Evolutionary conservation across 1,284 basidiomycete species (phyloP).

Genomic region (Sporisorium iseilematis-ciliati): DNA sequence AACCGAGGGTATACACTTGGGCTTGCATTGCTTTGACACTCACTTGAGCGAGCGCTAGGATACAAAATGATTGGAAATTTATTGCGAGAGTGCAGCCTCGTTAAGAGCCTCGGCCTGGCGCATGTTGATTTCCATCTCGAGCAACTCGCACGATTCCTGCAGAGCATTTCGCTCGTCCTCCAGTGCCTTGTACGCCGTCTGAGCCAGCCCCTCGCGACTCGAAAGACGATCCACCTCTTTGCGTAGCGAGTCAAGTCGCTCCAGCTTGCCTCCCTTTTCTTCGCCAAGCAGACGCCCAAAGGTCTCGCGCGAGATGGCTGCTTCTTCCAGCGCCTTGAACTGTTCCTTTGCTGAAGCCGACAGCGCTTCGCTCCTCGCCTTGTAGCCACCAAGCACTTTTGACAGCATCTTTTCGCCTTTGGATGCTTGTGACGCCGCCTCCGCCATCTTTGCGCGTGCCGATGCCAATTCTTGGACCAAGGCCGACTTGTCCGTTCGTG

Average conservation of each 20-base stretch:
- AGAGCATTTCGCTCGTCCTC: constrained; percentile 47
- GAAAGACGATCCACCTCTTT: constrained; percentile 59
- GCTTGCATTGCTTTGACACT: not conserved
- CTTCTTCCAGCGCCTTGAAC: constrained; percentile 46
- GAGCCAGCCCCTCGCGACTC: constrained; percentile 54
- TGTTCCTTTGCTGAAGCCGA: constrained; percentile 71
- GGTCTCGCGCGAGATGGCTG: constrained; percentile 44
- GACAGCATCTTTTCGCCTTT: constrained; percentile 93
- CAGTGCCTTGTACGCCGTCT: constrained; percentile 51
- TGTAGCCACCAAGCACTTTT: constrained; percentile 90
- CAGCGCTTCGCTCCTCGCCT: constrained; percentile 80
- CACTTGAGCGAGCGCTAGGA: not conserved
- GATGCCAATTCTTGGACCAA: constrained; percentile 78
- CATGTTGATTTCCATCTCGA: constrained; percentile 66
- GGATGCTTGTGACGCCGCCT: constrained; percentile 81
- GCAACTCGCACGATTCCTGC: constrained; percentile 54
- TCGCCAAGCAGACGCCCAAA: constrained; percentile 56
- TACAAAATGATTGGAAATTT: constrained; percentile 1
- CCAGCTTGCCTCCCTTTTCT: constrained; percentile 56
- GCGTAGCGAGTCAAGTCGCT: constrained; percentile 55
- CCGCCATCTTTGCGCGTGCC: constrained; percentile 81
- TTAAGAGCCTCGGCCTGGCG: constrained; percentile 60
- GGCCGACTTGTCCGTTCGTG: constrained; percentile 71
- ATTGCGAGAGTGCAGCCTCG: constrained; percentile 23
- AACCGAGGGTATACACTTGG: not conserved